phyloP scores from a whole-genome alignment of 2,329 filamentous ascomycete species.

The Sporothrix schenckii region DNA sequence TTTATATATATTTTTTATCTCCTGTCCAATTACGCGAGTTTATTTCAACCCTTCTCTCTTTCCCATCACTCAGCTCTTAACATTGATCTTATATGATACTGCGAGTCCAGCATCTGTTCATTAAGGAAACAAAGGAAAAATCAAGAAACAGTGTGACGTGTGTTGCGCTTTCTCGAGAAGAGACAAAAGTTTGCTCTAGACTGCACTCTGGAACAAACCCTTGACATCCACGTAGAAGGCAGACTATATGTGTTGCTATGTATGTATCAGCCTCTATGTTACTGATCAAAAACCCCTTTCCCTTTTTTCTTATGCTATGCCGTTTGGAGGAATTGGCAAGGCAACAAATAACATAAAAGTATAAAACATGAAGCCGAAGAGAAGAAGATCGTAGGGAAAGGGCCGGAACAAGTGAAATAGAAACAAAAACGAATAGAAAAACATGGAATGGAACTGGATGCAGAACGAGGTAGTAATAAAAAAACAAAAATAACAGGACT shows the following conservation, averaged over 20 bases:
- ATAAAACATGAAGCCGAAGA: slow-evolving; percentile 20
- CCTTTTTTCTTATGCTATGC: not conserved
- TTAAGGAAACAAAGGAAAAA: not conserved
- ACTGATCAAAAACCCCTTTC: not conserved
- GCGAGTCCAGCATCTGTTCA: not conserved
- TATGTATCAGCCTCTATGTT: slow-evolving; percentile 22
- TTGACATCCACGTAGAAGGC: not conserved
- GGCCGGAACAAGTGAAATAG: not conserved
- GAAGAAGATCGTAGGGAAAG: not conserved
- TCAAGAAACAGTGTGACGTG: not conserved
- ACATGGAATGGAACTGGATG: not conserved
- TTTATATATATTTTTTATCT: not conserved
- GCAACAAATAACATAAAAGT: slow-evolving; percentile 2
- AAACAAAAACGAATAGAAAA: not conserved
- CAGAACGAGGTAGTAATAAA: not conserved
- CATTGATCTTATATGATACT: too few species aligned
- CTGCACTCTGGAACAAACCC: slow-evolving; percentile 30
- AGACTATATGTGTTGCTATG: not conserved
- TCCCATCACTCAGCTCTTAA: too few species aligned
- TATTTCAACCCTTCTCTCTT: not conserved
- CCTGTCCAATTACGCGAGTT: not conserved
- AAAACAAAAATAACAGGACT: slow-evolving; percentile 12
- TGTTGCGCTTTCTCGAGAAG: not conserved
- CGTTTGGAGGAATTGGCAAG: not conserved
- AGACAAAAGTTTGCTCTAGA: slow-evolving; percentile 1